These are phyloP conservation scores for Botrytis aclada DNA, from an alignment of 2,329 filamentous ascomycete genomes.

Conservation along the genomic window DNA sequence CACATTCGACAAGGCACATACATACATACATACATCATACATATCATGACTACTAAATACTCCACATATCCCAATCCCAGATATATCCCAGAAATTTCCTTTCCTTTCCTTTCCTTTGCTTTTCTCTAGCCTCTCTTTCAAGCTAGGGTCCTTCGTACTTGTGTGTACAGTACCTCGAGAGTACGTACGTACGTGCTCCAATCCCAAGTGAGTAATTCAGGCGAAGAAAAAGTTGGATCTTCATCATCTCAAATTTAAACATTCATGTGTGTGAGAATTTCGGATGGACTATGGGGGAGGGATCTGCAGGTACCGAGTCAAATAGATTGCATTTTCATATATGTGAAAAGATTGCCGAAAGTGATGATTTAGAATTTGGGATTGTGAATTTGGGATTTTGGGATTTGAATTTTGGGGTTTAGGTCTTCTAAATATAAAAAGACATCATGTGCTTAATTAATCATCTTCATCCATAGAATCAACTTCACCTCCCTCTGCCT, in stretches of 20 bases:
- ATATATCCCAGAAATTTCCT: too few species aligned
- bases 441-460: conserved; percentile 28
- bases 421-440: neutral
- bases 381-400: neutral
- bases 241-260: neutral
- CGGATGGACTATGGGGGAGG: conserved; percentile 2
- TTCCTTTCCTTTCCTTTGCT: too few species aligned
- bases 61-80: too few species aligned
- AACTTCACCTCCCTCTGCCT: conserved; percentile 48
- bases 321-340: neutral
- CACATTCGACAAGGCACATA: too few species aligned
- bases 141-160: too few species aligned
- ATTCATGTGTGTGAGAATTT: neutral
- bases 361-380: neutral
- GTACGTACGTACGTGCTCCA: too few species aligned
- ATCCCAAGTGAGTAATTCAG: too few species aligned
- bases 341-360: neutral
- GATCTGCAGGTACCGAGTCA: neutral
- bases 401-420: neutral
- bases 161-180: too few species aligned
- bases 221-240: neutral
- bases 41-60: too few species aligned
- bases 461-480: conserved; percentile 56
- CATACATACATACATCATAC: too few species aligned
- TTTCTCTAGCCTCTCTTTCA: too few species aligned